Evolutionary conservation across 164 flowering plant genomes (phyloP).

Genomic region (Pachysandra terminalis): DNA sequence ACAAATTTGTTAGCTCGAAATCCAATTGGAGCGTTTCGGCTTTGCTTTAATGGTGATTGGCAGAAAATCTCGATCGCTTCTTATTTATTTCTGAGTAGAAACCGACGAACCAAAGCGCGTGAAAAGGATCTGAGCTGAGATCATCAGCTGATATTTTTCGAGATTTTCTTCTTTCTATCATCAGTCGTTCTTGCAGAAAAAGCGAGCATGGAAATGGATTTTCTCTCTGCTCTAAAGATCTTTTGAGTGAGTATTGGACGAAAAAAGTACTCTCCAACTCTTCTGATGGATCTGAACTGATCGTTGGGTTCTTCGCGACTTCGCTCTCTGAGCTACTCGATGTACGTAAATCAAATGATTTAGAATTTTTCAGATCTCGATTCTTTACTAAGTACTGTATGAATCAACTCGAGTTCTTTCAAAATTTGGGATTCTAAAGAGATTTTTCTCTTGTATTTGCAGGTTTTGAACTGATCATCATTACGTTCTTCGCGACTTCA

Average conservation of each 20-base stretch:
- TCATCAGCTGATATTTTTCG: constrained; percentile 17
- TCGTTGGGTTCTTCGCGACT: too few relatives aligned
- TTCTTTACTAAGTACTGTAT: not conserved
- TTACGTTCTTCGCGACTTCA: too few relatives aligned
- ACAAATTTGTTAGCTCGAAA: not conserved
- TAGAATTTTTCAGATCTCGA: too few relatives aligned
- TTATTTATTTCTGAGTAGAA: not conserved
- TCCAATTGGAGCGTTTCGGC: not conserved
- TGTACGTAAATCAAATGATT: too few relatives aligned
- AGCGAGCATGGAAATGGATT: too few relatives aligned
- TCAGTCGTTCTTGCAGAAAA: not conserved
- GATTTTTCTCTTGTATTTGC: not conserved
- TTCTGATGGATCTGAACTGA: too few relatives aligned
- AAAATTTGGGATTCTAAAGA: not conserved
- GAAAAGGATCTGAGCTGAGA: not conserved
- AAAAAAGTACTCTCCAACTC: too few relatives aligned
- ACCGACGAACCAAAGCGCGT: constrained; percentile 19
- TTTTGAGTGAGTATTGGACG: too few relatives aligned
- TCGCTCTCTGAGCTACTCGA: too few relatives aligned
- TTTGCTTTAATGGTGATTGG: constrained; percentile 9
- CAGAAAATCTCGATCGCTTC: not conserved
- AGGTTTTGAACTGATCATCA: constrained; percentile 14
- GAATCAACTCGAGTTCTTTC: constrained; percentile 2
- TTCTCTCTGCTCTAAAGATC: not conserved
- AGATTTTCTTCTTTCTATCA: constrained; percentile 1